These are phyloP conservation scores for Scutellaria barbata DNA, from an alignment of 257 asterid genomes.

Conservation along the genomic window DNA sequence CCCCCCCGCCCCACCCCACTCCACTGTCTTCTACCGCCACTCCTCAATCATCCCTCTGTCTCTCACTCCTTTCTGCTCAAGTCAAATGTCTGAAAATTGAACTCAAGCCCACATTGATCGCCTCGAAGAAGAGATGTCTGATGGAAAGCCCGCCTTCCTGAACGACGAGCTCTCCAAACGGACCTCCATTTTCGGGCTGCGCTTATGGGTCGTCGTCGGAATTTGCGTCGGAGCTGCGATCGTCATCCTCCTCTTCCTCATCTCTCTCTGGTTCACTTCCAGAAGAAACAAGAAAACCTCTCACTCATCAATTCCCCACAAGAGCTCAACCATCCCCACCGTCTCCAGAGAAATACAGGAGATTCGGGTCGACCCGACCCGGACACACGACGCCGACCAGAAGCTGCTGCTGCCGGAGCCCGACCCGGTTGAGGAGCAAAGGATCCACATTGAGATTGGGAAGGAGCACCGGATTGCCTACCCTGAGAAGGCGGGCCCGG, in stretches of 20 bases:
- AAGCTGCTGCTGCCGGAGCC: constrained; percentile 46
- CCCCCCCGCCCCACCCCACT: constrained; percentile 17
- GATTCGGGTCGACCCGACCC: constrained; percentile 63
- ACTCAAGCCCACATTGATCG: not conserved
- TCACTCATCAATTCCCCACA: constrained; percentile 34
- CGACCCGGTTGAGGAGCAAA: constrained; percentile 47
- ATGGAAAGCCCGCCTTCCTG: constrained; percentile 48
- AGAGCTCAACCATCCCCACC: constrained; percentile 56
- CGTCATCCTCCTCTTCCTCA: constrained; percentile 65
- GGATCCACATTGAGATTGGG: constrained; percentile 61
- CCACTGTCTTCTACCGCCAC: constrained; percentile 33
- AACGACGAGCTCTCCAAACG: constrained; percentile 62
- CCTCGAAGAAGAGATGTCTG: constrained; percentile 50
- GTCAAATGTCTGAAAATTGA: constrained; percentile 32
- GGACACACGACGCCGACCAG: constrained; percentile 39
- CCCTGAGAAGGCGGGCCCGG: constrained; percentile 52
- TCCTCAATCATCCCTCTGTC: constrained; percentile 17
- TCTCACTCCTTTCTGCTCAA: constrained; percentile 29
- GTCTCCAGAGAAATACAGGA: constrained; percentile 82
- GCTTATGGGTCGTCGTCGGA: constrained; percentile 80
- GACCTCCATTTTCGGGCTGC: constrained; percentile 80
- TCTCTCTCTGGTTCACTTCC: constrained; percentile 80
- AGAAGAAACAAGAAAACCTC: constrained; percentile 47
- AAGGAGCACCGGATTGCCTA: constrained; percentile 59
- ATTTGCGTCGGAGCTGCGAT: constrained; percentile 86